These are phyloP conservation scores for Phytophthora citricola DNA, from an alignment of 352 stramenopile species.

Conservation along the genomic window DNA sequence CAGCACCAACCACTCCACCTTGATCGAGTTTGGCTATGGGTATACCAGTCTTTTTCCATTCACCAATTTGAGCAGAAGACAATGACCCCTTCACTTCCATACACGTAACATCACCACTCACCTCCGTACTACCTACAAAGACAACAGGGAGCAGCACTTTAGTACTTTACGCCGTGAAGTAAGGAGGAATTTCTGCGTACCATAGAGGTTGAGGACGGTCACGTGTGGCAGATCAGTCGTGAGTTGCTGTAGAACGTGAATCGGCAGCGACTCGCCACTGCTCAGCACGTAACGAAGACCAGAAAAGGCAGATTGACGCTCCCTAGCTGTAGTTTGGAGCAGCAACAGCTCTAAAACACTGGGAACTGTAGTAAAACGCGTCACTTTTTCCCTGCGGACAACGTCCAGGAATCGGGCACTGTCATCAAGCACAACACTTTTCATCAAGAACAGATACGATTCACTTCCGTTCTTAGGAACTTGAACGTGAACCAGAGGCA, in stretches of 20 bases:
- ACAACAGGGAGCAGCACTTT: background rate
- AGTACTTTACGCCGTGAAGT: background rate
- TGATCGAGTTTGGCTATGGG: conserved; percentile 46
- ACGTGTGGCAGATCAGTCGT: conserved; percentile 31
- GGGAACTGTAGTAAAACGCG: conserved; percentile 56
- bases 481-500: conserved; percentile 51
- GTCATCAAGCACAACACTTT: conserved; percentile 53
- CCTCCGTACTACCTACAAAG: conserved; percentile 60
- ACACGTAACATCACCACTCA: conserved; percentile 67
- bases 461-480: background rate
- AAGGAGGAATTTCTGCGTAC: conserved; percentile 25
- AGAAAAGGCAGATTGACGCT: conserved; percentile 12
- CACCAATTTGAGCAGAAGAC: conserved; percentile 6
- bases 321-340: conserved; percentile 18
- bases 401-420: conserved; percentile 35
- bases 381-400: conserved; percentile 26
- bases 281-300: conserved; percentile 48
- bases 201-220: conserved; percentile 67
- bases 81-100: conserved; percentile 43
- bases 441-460: background rate
- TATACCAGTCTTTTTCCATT: conserved; percentile 48
- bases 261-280: conserved; percentile 55
- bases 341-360: conserved; percentile 61
- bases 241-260: conserved; percentile 35
- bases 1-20: conserved; percentile 29